Percentiles rank a stretch among this genome's conserved stretches.
Conservation (phyloP, 495 filamentous ascomycete genomes). For the Penicillium arizonense region DNA sequence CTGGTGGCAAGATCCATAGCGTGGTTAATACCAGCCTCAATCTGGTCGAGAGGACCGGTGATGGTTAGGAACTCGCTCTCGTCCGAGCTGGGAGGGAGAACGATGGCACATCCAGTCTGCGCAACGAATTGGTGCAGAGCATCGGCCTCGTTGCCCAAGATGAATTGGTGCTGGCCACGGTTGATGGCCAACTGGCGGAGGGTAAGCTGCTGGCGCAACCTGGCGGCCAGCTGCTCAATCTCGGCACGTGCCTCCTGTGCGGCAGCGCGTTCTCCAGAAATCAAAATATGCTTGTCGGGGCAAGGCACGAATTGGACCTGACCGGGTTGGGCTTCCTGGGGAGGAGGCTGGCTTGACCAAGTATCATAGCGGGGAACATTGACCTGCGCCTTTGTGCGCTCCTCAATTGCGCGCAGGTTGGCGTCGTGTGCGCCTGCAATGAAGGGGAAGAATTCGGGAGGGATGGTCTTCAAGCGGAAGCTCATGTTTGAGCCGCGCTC, state of each 20-base stretch:
- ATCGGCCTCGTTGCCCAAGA: constrained; percentile 76
- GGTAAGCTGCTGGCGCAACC: constrained; percentile 67
- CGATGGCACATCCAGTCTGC: constrained; percentile 85
- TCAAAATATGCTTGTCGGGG: constrained; percentile 67
- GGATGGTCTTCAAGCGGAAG: constrained; percentile 73
- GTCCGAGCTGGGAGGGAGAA: constrained; percentile 68
- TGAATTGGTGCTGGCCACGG: constrained; percentile 82
- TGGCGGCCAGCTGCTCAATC: constrained; percentile 72
- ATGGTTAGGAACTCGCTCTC: constrained; percentile 80
- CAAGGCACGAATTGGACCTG: constrained; percentile 68
- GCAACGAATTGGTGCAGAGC: constrained; percentile 81
- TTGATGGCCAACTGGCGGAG: constrained; percentile 72
- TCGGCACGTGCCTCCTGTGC: constrained; percentile 75
- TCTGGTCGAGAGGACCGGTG: constrained; percentile 70
- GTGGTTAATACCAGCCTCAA: constrained; percentile 71
- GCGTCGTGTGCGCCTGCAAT: constrained; percentile 79
- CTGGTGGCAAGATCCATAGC: constrained; percentile 77
- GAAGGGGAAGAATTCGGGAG: constrained; percentile 93
- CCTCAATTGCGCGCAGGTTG: constrained; percentile 64
- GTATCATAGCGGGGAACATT: constrained; percentile 78
- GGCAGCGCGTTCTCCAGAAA: constrained; percentile 81
- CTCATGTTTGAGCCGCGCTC: constrained; percentile 81
- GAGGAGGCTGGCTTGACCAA: constrained; percentile 67
- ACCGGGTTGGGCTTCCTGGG: constrained; percentile 60
- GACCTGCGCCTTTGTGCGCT: constrained; percentile 67